phyloP scores from a whole-genome alignment of 768 basidiomycete species.

The Boletus eberwhitei region DNA sequence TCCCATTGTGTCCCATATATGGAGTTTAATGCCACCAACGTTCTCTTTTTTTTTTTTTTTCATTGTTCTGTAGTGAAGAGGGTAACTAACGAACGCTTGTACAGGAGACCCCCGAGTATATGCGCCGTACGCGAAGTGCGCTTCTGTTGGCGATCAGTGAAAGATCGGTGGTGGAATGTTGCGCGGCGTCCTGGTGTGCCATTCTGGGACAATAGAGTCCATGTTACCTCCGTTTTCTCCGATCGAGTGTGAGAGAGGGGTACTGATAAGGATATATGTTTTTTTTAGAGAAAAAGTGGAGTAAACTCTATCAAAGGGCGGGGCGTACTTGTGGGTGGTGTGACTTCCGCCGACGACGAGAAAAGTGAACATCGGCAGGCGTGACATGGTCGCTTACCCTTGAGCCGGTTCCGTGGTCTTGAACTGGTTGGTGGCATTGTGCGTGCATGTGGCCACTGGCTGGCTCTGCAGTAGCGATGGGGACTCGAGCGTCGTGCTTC shows the following conservation, averaged over 20 bases:
- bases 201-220: no score
- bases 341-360: constrained; percentile 8
- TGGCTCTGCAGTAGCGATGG: constrained; percentile 14
- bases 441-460: constrained; percentile 1
- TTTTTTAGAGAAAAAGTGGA: no score
- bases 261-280: constrained; percentile 18
- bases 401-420: constrained; percentile 29
- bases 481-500: constrained; percentile 4
- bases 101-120: constrained; percentile 38
- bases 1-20: constrained; percentile 23
- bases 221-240: constrained; percentile 25
- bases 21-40: constrained; percentile 1
- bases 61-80: constrained; percentile 14
- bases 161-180: constrained; percentile 51
- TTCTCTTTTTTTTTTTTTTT: not conserved
- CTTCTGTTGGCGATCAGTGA: constrained; percentile 48
- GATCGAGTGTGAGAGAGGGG: constrained; percentile 2
- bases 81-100: constrained; percentile 9
- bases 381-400: constrained; percentile 13
- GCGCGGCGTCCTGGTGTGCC: constrained; percentile 42
- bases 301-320: no score
- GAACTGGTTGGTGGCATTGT: no score
- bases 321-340: not conserved
- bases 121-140: constrained; percentile 42
- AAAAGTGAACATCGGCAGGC: no score